Conservation (phyloP, 768 basidiomycete species). For the Mycena capillaripes region DNA sequence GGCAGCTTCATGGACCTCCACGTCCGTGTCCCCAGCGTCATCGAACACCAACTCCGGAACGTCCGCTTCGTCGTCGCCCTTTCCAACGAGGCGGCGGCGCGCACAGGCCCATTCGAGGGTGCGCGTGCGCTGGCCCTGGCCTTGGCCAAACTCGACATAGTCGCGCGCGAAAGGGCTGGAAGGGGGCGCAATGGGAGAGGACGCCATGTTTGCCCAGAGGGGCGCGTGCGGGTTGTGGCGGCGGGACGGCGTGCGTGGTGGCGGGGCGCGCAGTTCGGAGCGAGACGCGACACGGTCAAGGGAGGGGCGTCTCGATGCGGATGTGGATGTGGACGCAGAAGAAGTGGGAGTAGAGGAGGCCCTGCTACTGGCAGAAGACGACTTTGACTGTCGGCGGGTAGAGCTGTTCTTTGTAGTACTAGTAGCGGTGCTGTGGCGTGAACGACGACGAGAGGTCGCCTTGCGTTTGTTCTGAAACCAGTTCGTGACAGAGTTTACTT, state of each 20-base stretch:
- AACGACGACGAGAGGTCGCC: conserved; percentile 52
- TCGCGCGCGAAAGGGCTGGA: conserved; percentile 65
- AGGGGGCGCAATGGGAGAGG: conserved; percentile 69
- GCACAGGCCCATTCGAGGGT: conserved; percentile 86
- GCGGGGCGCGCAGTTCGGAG: conserved; percentile 59
- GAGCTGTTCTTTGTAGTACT: conserved; percentile 47
- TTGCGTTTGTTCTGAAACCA: conserved; percentile 90
- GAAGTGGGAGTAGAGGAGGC: conserved; percentile 41
- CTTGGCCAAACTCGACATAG: conserved; percentile 61
- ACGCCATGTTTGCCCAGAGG: conserved; percentile 72
- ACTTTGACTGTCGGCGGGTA: conserved; percentile 43
- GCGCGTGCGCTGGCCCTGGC: conserved; percentile 59
- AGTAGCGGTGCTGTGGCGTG: conserved; percentile 43
- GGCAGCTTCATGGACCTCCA: conserved; percentile 72
- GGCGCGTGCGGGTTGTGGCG: conserved; percentile 51
- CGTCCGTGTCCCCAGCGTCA: conserved; percentile 66
- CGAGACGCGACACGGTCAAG: conserved; percentile 72
- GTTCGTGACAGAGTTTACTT: conserved; percentile 76
- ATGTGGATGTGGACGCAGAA: conserved; percentile 38
- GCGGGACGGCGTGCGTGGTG: conserved; percentile 57
- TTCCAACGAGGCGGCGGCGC: conserved; percentile 65
- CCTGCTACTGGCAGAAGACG: conserved; percentile 40
- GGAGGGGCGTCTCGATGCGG: conserved; percentile 54
- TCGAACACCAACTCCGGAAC: conserved; percentile 36
- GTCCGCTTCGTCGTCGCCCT: conserved; percentile 43